These are phyloP conservation scores for Noccaea bulbosa DNA, from an alignment of 345 rosid genomes.

Conservation along the genomic window DNA sequence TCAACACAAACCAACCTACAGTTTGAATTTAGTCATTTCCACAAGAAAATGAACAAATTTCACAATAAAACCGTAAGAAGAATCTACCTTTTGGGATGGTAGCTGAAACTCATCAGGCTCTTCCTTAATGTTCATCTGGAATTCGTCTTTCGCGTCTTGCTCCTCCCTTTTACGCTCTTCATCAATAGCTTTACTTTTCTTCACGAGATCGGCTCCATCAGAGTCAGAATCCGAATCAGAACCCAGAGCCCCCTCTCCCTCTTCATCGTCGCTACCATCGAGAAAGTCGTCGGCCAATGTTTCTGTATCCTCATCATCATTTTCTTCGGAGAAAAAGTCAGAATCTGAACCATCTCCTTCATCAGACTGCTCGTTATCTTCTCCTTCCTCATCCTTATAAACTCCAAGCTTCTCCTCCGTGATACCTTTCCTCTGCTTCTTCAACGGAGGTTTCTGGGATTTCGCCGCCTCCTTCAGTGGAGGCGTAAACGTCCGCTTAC, in stretches of 20 bases:
- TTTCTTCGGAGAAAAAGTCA: constrained; percentile 33
- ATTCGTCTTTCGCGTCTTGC: constrained; percentile 67
- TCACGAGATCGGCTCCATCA: constrained; percentile 68
- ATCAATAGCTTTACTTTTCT: constrained; percentile 64
- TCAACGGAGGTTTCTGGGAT: constrained; percentile 47
- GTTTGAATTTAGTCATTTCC: not conserved
- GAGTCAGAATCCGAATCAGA: constrained; percentile 58
- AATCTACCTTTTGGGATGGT: constrained; percentile 75
- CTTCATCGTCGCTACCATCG: constrained; percentile 42
- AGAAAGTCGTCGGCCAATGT: constrained; percentile 22
- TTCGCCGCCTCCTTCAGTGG: constrained; percentile 33
- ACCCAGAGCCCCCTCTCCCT: constrained; percentile 45
- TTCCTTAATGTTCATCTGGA: constrained; percentile 72
- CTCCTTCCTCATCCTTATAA: constrained; percentile 48
- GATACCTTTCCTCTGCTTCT: constrained; percentile 59
- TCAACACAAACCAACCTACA: constrained; percentile 5
- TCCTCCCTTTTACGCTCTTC: constrained; percentile 52
- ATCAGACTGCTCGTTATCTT: constrained; percentile 47
- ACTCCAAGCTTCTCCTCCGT: constrained; percentile 49
- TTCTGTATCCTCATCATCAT: constrained; percentile 20
- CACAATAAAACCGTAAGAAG: constrained; percentile 5
- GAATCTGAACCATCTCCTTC: constrained; percentile 35
- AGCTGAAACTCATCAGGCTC: constrained; percentile 83
- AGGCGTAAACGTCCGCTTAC: not conserved
- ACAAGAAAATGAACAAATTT: not conserved